These are phyloP conservation scores for Phytomonas serpens DNA, from an alignment of 208 protist genomes.

Conservation along the genomic window DNA sequence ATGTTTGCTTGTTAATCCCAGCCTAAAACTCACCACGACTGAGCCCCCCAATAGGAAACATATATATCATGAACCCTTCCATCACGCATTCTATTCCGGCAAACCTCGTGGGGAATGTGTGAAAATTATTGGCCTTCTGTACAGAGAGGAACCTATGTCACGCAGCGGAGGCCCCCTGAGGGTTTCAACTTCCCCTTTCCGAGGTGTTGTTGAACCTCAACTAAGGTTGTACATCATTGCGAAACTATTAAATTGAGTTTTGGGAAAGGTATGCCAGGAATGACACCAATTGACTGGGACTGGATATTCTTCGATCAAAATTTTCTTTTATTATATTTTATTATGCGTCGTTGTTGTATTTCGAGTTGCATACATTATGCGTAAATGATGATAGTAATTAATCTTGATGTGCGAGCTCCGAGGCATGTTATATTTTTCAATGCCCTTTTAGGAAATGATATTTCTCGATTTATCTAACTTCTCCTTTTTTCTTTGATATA, in stretches of 20 bases:
- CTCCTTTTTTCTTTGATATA: not conserved
- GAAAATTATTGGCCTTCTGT: not conserved
- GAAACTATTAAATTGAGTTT: not conserved
- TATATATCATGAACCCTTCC: not conserved
- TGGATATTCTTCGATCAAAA: not conserved
- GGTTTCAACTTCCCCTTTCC: not conserved
- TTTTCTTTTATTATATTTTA: not conserved
- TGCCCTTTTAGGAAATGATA: not conserved
- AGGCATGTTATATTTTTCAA: not conserved
- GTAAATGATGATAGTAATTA: not conserved
- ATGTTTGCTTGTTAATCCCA: not conserved
- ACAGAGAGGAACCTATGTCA: not conserved
- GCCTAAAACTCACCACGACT: not conserved
- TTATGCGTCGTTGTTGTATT: not conserved
- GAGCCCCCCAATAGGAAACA: not conserved
- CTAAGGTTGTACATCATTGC: not conserved
- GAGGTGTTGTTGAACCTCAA: not conserved
- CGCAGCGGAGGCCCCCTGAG: not conserved
- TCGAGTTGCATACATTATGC: not conserved
- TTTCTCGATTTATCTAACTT: conserved; percentile 9
- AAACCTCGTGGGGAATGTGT: not conserved
- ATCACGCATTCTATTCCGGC: not conserved
- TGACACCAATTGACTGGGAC: not conserved
- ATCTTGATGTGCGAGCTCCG: not conserved
- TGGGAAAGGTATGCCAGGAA: not conserved